These are phyloP conservation scores for Ramalina intermedia DNA, from an alignment of 495 filamentous ascomycete species.

Conservation along the genomic window DNA sequence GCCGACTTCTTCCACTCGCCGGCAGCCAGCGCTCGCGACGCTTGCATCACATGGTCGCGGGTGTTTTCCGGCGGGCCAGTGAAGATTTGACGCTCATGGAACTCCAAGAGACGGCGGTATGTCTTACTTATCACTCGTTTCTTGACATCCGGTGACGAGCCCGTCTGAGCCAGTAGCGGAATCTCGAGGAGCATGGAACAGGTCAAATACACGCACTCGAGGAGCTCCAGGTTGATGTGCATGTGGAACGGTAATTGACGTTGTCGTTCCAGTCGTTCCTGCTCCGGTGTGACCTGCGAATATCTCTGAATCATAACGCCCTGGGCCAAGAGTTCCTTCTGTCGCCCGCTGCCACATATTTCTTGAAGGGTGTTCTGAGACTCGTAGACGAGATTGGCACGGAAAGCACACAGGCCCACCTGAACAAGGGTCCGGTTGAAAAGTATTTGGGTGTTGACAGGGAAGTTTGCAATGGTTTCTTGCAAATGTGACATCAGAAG, in stretches of 20 bases:
- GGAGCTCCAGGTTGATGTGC: conserved; percentile 98
- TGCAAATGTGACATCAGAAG: conserved; percentile 99
- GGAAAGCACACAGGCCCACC: conserved; percentile 96
- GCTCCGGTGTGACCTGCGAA: conserved; percentile 87
- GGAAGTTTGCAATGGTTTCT: conserved; percentile 88
- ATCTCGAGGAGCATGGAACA: conserved; percentile 99
- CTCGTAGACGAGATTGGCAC: conserved; percentile 90
- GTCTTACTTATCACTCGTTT: conserved; percentile 99
- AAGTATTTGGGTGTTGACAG: conserved; percentile 91
- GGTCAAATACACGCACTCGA: conserved; percentile 96
- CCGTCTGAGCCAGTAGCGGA: conserved; percentile 87
- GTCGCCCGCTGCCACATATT: conserved; percentile 88
- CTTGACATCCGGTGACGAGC: conserved; percentile 90
- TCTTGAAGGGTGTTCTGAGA: conserved; percentile 93
- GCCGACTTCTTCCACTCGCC: conserved; percentile 97
- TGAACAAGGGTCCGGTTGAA: conserved; percentile 98
- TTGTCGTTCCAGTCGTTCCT: conserved; percentile 90
- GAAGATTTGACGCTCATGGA: conserved; percentile 98
- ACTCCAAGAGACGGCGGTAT: conserved; percentile 96
- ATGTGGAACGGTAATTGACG: conserved; percentile 98
- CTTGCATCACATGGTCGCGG: conserved; percentile 96
- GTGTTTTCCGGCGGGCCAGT: conserved; percentile 97
- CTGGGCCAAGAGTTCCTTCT: conserved; percentile 96
- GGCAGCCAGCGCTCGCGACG: conserved; percentile 85
- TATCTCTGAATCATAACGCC: conserved; percentile 96